These are phyloP conservation scores for Neurospora sp. DNA, from an alignment of 495 filamentous ascomycete species.

Conservation along the genomic window DNA sequence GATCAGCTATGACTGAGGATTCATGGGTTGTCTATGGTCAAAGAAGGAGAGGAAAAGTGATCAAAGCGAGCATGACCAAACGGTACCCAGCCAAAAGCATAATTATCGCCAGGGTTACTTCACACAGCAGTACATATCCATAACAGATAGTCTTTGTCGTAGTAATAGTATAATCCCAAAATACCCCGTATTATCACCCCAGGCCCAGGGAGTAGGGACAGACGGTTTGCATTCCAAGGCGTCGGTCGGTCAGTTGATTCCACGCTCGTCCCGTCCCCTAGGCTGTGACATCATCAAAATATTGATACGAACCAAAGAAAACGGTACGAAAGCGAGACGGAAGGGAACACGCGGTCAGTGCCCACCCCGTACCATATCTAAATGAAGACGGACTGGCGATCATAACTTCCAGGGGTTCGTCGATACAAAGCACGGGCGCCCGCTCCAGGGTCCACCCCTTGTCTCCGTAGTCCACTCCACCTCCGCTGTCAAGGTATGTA, in stretches of 20 bases:
- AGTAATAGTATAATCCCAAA: not conserved
- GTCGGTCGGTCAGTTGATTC: too few relatives aligned
- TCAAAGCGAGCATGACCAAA: too few relatives aligned
- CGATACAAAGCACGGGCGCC: not conserved
- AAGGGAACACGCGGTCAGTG: not conserved
- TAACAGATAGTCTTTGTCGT: not conserved
- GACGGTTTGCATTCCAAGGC: too few relatives aligned
- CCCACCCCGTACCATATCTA: not conserved
- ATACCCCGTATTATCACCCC: too few relatives aligned
- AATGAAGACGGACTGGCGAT: not conserved
- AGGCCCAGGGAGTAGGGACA: too few relatives aligned
- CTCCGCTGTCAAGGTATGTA: not conserved
- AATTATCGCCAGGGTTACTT: too few relatives aligned
- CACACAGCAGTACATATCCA: too few relatives aligned
- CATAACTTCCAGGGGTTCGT: not conserved
- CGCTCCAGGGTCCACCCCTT: not conserved
- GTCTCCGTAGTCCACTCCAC: not conserved
- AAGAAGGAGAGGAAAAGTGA: too few relatives aligned
- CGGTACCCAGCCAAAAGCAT: too few relatives aligned
- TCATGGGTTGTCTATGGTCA: not conserved
- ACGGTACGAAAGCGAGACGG: not conserved
- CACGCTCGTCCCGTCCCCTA: not conserved
- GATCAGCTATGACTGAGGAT: not conserved
- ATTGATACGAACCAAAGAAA: not conserved
- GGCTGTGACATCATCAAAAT: not conserved